These are phyloP conservation scores for Pseudogymnoascus sp. DNA, from an alignment of 2,329 filamentous ascomycete species.

Conservation along the genomic window DNA sequence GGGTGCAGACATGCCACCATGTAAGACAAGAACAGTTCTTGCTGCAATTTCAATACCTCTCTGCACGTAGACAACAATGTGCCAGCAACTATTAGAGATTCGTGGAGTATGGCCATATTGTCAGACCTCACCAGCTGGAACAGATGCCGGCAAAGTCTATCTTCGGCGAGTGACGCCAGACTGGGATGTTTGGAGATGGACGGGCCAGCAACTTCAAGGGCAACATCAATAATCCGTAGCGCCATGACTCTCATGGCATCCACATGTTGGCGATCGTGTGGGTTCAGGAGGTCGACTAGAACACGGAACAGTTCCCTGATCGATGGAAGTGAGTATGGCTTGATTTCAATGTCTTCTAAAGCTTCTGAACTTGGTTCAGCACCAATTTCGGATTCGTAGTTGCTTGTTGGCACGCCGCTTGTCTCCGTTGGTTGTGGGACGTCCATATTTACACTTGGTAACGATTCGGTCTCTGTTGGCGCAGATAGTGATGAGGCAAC, in stretches of 20 bases:
- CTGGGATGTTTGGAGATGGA: conserved; percentile 90
- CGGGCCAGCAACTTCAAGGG: conserved; percentile 88
- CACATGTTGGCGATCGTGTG: conserved; percentile 84
- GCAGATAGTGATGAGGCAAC: conserved; percentile 46
- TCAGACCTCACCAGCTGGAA: conserved; percentile 96
- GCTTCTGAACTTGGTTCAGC: conserved; percentile 24
- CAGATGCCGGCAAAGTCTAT: conserved; percentile 85
- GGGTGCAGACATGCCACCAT: conserved; percentile 90
- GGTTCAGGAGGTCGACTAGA: conserved; percentile 85
- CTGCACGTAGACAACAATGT: conserved; percentile 88
- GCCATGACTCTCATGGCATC: conserved; percentile 98
- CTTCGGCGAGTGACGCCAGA: conserved; percentile 79
- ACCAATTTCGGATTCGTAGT: conserved; percentile 22
- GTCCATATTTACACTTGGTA: neutral
- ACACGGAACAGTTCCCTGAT: conserved; percentile 93
- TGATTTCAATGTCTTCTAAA: conserved; percentile 48
- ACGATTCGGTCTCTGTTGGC: conserved; percentile 22
- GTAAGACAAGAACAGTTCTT: conserved; percentile 93
- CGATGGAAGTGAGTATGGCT: conserved; percentile 87
- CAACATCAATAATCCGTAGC: conserved; percentile 91
- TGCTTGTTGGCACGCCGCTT: conserved; percentile 1
- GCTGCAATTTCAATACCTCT: conserved; percentile 84
- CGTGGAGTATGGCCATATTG: conserved; percentile 89
- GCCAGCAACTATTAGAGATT: conserved; percentile 84
- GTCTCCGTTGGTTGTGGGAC: neutral